Evolutionary conservation across 164 flowering plant species (phyloP), one percentile per base, ranked within the genome.

Genomic region (Vitis rupestris): DNA sequence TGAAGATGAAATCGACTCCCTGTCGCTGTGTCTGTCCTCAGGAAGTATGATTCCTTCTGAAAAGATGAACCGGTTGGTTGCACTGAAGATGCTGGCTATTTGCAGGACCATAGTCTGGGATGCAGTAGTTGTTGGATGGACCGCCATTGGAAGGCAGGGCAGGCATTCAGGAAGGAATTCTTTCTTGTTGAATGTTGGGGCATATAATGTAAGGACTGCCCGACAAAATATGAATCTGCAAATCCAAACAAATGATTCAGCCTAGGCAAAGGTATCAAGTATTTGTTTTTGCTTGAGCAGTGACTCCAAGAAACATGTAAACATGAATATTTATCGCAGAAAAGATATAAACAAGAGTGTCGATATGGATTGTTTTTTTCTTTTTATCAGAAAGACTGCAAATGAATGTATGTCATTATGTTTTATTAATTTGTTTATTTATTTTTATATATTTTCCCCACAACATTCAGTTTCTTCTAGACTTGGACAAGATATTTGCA

Each of bases 201-300:
- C 79, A 70, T 82, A 82, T 7, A 83, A 78, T 8, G 84, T 71
- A 54, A 94, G 62, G 37, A 86, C 97, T 16, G 90, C 86, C 65
- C 86, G 86, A 59, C 93, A 92, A 68, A 92, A 94, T 67, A 92
- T 75, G 78, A 92, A 94, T 82, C 98, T 94, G 88, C 69, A 73
- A 48, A 13, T 52, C 19, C 10, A 48, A 30, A 31, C 10, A 30
- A 67, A 53, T 31, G 8, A 31, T 31, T 31, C 44, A 31, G 8
- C 44, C 7, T 10, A 10, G 31, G 4, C 60, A 47, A 60, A 27
- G 15, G 17, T 50, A 13, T 49, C 5, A 14, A 47, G 17, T 14
- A 8, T 31, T 31, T 8, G 6, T 31, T 31, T 31, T 31, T 31
- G 44, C 6, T 31, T 31, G 44, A 31, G 44, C 44, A 31, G 3